phyloP scores from a whole-genome alignment of 2,329 filamentous ascomycete species.

The Sphaerulina populicola region DNA sequence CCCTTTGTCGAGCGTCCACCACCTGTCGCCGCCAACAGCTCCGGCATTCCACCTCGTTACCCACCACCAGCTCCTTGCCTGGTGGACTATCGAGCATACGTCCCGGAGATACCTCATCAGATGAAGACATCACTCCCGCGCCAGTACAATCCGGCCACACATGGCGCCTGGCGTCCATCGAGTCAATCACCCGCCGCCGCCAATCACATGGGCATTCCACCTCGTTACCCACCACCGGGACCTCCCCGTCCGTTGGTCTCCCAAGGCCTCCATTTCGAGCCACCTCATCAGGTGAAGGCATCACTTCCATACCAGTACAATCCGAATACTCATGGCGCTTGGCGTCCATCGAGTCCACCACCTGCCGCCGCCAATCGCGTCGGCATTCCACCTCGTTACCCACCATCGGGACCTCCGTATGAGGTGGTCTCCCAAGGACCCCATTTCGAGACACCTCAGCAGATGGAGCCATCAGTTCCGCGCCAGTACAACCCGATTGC shows the following conservation, averaged over 20 bases:
- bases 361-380: neutral
- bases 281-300: neutral
- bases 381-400: neutral
- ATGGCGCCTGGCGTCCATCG: neutral
- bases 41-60: neutral
- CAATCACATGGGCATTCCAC: neutral
- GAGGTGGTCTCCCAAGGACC: neutral
- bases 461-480: neutral
- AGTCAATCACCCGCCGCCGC: neutral
- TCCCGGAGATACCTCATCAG: neutral
- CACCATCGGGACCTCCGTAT: neutral
- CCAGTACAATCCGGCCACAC: neutral
- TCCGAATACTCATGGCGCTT: neutral
- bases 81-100: neutral
- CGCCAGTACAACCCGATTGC: neutral
- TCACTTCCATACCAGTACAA: conserved; percentile 1
- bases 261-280: neutral
- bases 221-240: neutral
- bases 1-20: neutral
- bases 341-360: neutral
- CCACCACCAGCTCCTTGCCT: neutral
- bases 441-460: neutral
- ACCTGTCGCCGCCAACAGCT: neutral
- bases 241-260: neutral
- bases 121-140: neutral